These are phyloP conservation scores for Prillingera fragicola DNA, from an alignment of 1,284 basidiomycete species.

Conservation along the genomic window DNA sequence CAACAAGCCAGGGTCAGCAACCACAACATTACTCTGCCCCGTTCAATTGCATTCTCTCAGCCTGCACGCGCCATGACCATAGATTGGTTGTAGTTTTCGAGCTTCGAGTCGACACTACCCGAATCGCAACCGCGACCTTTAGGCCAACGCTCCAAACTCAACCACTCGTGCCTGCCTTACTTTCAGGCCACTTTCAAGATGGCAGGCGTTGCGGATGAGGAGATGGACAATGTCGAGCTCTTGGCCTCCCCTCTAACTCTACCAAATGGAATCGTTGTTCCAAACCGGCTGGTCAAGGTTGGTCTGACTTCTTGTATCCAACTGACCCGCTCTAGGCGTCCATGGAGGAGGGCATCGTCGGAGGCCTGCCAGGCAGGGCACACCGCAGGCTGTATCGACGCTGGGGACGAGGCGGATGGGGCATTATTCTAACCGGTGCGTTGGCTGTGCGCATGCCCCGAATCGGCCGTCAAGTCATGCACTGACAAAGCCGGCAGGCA, in stretches of 20 bases:
- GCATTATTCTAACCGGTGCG: slow-evolving; percentile 73
- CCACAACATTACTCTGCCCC: no score
- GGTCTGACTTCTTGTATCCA: slow-evolving; percentile 7
- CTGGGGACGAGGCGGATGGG: slow-evolving; percentile 78
- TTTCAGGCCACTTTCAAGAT: no score
- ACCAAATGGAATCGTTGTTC: slow-evolving; percentile 54
- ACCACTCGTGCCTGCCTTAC: no score
- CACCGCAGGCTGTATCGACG: slow-evolving; percentile 65
- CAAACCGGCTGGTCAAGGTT: slow-evolving; percentile 54
- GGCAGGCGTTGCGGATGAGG: no score
- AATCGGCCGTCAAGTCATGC: background rate
- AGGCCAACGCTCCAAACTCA: no score
- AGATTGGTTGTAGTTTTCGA: no score
- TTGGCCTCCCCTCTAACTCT: slow-evolving; percentile 53
- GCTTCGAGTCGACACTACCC: no score
- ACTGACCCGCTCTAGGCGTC: slow-evolving; percentile 55
- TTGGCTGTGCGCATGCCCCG: background rate
- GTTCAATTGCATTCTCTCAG: no score
- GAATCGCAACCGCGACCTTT: no score
- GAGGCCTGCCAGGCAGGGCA: slow-evolving; percentile 64
- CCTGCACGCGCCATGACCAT: no score
- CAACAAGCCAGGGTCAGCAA: no score
- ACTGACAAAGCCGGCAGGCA: slow-evolving; percentile 53
- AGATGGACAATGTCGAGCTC: slow-evolving; percentile 28
- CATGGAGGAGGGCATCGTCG: slow-evolving; percentile 74